Base-by-base conservation (phyloP, 2,329 filamentous ascomycete species). In the Neonectria hederae region DNA sequence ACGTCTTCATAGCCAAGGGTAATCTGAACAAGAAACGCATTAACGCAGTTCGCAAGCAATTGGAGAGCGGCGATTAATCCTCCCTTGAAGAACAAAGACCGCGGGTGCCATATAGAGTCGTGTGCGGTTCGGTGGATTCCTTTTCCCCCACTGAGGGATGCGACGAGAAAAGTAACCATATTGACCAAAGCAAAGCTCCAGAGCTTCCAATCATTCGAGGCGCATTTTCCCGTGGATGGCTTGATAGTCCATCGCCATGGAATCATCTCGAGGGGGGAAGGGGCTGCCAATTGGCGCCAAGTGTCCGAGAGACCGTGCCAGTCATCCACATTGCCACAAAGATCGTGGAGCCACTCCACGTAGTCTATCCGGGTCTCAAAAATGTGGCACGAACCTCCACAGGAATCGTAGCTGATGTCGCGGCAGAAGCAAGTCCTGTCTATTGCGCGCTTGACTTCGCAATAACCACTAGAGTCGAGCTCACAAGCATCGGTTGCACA, bases 191-290 rank as follows among this genome's bases (percentile, higher is more conserved):
- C 51, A 2, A 70, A 32, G 11, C 65, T 66, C 6, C 42, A 21
- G 0, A 66, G 5, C 4, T 57, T 70, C 17, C 8, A 38, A 6
- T 19, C 4, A 6, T 46, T 55, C 0, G 54, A 38, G 13, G 30
- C 13, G 19, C 62, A 70, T 7, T 9, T n/a, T 2, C 11, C 17
- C 2, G 1, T 14, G n/a, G 17, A 9, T 3, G 63, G 54, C 0
- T 40, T 51, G 2, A 70, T 1, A 35, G 5, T 48, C 68, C 68
- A 68, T 19, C 1, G 5, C 68, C 68, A 70, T n/a, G 68, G 68
- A 17, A 70, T 60, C 59, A 70, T 58, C 0, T 70, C 68, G 2
- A 8, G 26, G 6, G 30, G 54, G 0, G n/a, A 40, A 2, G 43
- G 56, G 0, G 17, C 3, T 1, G 57, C 4, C 1, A 58, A 17